Conservation (phyloP, 192 early-diverging fungal genomes). For the Obelidium mucronatum region DNA sequence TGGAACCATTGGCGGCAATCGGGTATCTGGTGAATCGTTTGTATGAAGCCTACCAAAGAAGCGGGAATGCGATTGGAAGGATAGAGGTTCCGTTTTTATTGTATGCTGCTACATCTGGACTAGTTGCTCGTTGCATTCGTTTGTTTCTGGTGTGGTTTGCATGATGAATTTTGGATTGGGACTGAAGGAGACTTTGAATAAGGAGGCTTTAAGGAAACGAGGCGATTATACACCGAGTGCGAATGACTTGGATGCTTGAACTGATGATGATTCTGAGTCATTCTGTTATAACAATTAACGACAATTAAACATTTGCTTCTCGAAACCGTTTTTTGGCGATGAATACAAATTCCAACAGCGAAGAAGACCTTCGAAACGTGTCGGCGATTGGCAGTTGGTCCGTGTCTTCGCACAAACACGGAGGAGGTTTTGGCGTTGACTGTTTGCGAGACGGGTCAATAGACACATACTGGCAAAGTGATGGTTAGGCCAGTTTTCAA, state of each 20-base stretch:
- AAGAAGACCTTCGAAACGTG: conserved; percentile 70
- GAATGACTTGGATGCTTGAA: conserved; percentile 19
- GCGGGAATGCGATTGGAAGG: not conserved
- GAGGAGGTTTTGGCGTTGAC: conserved; percentile 63
- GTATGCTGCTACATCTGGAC: not conserved
- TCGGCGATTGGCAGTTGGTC: conserved; percentile 68
- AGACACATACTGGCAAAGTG: conserved; percentile 82
- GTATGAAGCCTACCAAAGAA: not conserved
- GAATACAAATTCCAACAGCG: too few relatives aligned
- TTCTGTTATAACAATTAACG: too few relatives aligned
- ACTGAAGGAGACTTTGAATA: conserved; percentile 21
- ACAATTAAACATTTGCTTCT: too few relatives aligned
- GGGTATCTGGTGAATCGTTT: not conserved
- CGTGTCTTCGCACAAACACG: conserved; percentile 68
- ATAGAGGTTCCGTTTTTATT: conserved; percentile 4
- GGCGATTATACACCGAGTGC: not conserved
- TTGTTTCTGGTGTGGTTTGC: not conserved
- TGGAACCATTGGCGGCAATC: not conserved
- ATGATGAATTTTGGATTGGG: conserved; percentile 22
- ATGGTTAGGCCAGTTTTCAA: not conserved
- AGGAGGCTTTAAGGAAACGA: conserved; percentile 2
- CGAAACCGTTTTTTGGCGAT: too few relatives aligned
- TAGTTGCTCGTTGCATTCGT: not conserved
- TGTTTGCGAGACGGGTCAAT: conserved; percentile 69
- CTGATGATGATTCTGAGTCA: too few relatives aligned